These are phyloP conservation scores for Exophiala alcalophila DNA, from an alignment of 2,329 filamentous ascomycete genomes.

Conservation along the genomic window DNA sequence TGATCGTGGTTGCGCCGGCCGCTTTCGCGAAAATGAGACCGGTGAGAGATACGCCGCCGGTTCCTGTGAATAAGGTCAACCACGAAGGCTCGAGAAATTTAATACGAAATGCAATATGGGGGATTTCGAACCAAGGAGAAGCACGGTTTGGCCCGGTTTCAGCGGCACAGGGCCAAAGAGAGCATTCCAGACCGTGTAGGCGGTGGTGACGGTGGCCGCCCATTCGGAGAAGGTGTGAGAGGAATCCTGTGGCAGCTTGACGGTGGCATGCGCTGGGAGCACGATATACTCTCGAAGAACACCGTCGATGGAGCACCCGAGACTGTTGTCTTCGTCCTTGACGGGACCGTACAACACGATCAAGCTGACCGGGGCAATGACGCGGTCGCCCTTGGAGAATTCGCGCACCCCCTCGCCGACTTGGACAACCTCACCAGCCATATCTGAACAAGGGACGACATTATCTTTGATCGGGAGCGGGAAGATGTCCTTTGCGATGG, in stretches of 20 bases:
- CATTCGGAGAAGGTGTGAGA: slow-evolving; percentile 38
- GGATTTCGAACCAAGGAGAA: slow-evolving; percentile 33
- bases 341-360: slow-evolving; percentile 41
- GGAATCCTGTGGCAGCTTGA: slow-evolving; percentile 42
- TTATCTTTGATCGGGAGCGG: slow-evolving; percentile 39
- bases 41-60: slow-evolving; percentile 47
- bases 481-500: slow-evolving; percentile 44
- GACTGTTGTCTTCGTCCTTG: slow-evolving; percentile 18
- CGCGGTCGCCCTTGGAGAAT: slow-evolving; percentile 38
- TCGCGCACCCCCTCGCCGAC: slow-evolving; percentile 34
- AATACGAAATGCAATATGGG: too few species aligned
- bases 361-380: slow-evolving; percentile 39
- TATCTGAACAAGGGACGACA: slow-evolving; percentile 41
- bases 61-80: slow-evolving; percentile 35
- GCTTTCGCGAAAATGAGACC: slow-evolving; percentile 50
- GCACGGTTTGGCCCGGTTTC: slow-evolving; percentile 42
- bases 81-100: background rate
- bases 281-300: slow-evolving; percentile 44
- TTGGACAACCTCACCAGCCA: slow-evolving; percentile 41
- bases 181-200: slow-evolving; percentile 49
- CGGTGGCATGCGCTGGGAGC: slow-evolving; percentile 40
- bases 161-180: slow-evolving; percentile 45
- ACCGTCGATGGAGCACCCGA: slow-evolving; percentile 39
- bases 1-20: slow-evolving; percentile 45
- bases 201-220: slow-evolving; percentile 44